Percentiles rank a stretch among this genome's conserved stretches.
phyloP scores from a whole-genome alignment of 768 basidiomycete genomes.

The Suillus variegatus region DNA sequence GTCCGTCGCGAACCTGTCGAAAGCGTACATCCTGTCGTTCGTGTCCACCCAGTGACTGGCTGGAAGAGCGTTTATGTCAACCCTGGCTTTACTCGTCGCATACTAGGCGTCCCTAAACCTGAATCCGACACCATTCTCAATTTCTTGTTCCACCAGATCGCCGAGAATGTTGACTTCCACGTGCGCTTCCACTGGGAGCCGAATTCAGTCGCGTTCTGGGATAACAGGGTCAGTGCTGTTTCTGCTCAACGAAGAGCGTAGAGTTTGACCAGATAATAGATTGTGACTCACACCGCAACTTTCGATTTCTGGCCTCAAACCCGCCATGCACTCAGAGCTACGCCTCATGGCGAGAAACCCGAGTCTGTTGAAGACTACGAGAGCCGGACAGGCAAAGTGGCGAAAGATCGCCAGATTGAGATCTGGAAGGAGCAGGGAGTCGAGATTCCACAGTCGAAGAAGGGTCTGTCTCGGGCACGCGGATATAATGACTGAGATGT shows the following conservation, averaged over 20 bases:
- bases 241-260: not conserved
- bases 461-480: constrained; percentile 38
- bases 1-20: constrained; percentile 72
- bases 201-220: constrained; percentile 84
- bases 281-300: constrained; percentile 76
- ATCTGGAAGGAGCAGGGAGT: constrained; percentile 71
- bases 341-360: constrained; percentile 80
- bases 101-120: constrained; percentile 77
- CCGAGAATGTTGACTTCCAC: constrained; percentile 70
- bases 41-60: constrained; percentile 83
- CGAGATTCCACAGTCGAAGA: constrained; percentile 34
- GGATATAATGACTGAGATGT: constrained; percentile 61
- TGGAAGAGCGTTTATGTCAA: constrained; percentile 87
- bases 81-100: constrained; percentile 78
- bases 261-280: constrained; percentile 34
- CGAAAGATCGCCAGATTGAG: constrained; percentile 73
- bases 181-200: constrained; percentile 78
- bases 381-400: constrained; percentile 58
- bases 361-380: constrained; percentile 76
- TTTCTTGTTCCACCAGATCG: constrained; percentile 73
- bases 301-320: constrained; percentile 82
- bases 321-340: constrained; percentile 78
- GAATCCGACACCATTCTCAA: constrained; percentile 75
- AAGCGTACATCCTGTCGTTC: constrained; percentile 76
- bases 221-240: constrained; percentile 62